Evolutionary conservation across 2,329 filamentous ascomycete genomes (phyloP), one percentile per base, ranked within the genome.

Genomic region (Microcera coccophila): DNA sequence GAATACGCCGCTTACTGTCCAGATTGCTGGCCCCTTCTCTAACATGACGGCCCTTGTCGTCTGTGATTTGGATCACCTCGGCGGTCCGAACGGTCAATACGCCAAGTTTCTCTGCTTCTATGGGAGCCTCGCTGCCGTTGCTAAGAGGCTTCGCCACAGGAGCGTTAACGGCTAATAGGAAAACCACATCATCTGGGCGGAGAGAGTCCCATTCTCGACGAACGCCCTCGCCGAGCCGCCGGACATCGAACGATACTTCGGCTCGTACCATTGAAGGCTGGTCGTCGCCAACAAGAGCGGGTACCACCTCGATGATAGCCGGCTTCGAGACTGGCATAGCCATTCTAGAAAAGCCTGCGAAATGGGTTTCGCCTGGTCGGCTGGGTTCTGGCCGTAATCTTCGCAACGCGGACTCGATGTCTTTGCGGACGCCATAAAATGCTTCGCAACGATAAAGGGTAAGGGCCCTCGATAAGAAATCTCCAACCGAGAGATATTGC

Each of bases 401-500:
- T 59, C 86, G 87, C 38, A 97, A 62, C 5, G 85, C 82, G 36
- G 87, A 80, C 61, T 95, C 89, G 44, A 98, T 82, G 61, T 98
- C 89, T 59, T 90, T 91, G 35, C 90, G 82, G 46, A 98, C 91
- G 47, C 89, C 87, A 63, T 94, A 97, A 62, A 97, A 96, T 0
- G 91, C 80, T 64, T 98, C 93, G 45, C 84, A 87, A 31, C 91
- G 82, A 62, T 95, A 93, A 8, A 98, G 72, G 12, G 94, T 76
- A 58, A 97, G 84, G 0, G 91, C 90, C 49, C 94, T 81, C 90
- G 90, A 98, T n/a, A 98, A 70, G 57, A 98, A 98, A 64, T 98
- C 93, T 3, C 90, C 90, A 38, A 95, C 81, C 3, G 90, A 95
- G 12, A 98, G 74, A 65, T 98, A 98, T 61, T 98, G 93, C 20